These are phyloP conservation scores for Cercospora nicotianae DNA, from an alignment of 2,329 filamentous ascomycete species.

Conservation along the genomic window DNA sequence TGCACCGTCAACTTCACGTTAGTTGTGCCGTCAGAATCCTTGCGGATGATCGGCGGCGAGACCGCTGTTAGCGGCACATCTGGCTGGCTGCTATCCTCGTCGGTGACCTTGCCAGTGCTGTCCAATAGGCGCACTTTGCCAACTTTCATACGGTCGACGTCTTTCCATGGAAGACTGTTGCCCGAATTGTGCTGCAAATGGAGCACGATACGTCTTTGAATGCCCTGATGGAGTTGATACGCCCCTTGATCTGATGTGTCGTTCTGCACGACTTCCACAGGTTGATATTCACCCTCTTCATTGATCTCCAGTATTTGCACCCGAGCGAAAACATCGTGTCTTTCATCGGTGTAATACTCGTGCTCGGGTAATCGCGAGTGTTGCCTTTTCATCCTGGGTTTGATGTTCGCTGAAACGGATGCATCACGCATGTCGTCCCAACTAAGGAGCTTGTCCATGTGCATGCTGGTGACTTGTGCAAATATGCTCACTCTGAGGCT, in stretches of 20 bases:
- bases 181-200: slow-evolving; percentile 90
- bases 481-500: slow-evolving; percentile 86
- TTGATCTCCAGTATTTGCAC: slow-evolving; percentile 89
- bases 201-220: slow-evolving; percentile 84
- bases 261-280: slow-evolving; percentile 87
- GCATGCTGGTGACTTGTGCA: slow-evolving; percentile 86
- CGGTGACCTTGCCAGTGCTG: slow-evolving; percentile 78
- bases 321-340: slow-evolving; percentile 86
- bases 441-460: slow-evolving; percentile 93
- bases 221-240: slow-evolving; percentile 91
- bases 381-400: slow-evolving; percentile 47
- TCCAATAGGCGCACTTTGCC: slow-evolving; percentile 83
- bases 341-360: slow-evolving; percentile 90
- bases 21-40: slow-evolving; percentile 86
- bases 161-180: slow-evolving; percentile 83
- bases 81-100: slow-evolving; percentile 64
- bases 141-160: slow-evolving; percentile 73
- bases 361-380: slow-evolving; percentile 78
- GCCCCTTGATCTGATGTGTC: slow-evolving; percentile 82
- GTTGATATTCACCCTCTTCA: slow-evolving; percentile 85
- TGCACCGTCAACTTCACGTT: slow-evolving; percentile 85
- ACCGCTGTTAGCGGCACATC: slow-evolving; percentile 77
- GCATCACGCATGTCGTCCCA: slow-evolving; percentile 98
- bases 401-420: slow-evolving; percentile 56
- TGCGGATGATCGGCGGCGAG: slow-evolving; percentile 73